Base-by-base conservation (phyloP, 2,329 filamentous ascomycete species). In the Trichoderma polysporum region DNA sequence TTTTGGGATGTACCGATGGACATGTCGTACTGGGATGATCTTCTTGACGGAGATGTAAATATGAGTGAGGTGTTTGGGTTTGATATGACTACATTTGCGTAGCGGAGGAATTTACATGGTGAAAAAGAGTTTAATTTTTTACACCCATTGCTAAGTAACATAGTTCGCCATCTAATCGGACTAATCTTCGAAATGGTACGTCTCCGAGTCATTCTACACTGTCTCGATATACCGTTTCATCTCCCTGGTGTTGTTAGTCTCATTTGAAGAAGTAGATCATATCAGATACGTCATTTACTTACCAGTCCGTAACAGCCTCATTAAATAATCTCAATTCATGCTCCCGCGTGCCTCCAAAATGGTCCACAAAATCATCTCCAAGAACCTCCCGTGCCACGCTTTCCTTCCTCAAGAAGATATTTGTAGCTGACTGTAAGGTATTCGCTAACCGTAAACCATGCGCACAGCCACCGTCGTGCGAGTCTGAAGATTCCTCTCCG, bases 291-390 rank as follows among this genome's bases (percentile, higher is more conserved):
- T 15, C 2, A 10, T 7, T n/a, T 8, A 88, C 91, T 78, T 84
- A 94, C 93, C 94, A 98, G 78, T 98, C 95, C 22, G 94, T 98
- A 6, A 98, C 94, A 2, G 94, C 94, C 78, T 98, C 94, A 73
- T 98, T 93, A 91, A 92, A 99, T 22, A 97, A 80, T 68, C 91
- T 84, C 67, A 95, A 86, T 80, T 99, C 95, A 79, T 99, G 94
- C 77, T 97, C 90, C 70, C 95, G 87, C n/a, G 94, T 97, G 17
- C 94, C 95, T 12, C 90, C 92, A 81, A 90, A 99, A 78, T 98
- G 95, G 17, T 98, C 93, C 3, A 98, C 94, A 79, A 99, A 99
- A 10, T 90, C 91, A 77, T 98, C 91, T 0, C 95, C 95, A 79
- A 99, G 92, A 0, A 97, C 91, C 76, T 98, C 92, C 66, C 95